These are phyloP conservation scores for Didymella lethalis DNA, from an alignment of 2,329 filamentous ascomycete genomes.

Conservation along the genomic window DNA sequence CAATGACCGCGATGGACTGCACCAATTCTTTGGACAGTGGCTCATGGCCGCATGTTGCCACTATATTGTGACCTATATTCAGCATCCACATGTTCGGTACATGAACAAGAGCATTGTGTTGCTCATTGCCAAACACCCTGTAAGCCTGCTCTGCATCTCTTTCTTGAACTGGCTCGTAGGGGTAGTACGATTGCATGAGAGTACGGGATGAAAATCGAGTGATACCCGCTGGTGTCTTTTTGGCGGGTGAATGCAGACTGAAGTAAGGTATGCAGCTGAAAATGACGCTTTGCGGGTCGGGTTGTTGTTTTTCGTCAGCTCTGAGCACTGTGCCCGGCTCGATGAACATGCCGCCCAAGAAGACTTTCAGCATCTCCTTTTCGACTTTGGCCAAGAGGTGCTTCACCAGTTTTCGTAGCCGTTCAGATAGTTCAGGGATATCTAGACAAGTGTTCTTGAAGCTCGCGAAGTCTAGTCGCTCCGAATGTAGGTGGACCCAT, in stretches of 20 bases:
- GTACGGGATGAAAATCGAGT: slow-evolving; percentile 34
- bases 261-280: slow-evolving; percentile 45
- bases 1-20: slow-evolving; percentile 36
- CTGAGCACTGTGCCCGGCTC: slow-evolving; percentile 46
- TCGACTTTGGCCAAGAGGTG: slow-evolving; percentile 35
- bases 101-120: slow-evolving; percentile 32
- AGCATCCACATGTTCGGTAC: slow-evolving; percentile 45
- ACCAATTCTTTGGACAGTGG: slow-evolving; percentile 33
- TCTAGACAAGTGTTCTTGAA: slow-evolving; percentile 38
- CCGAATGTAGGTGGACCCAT: slow-evolving; percentile 40
- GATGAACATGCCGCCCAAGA: slow-evolving; percentile 42
- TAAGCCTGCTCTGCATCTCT: slow-evolving; percentile 44
- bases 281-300: slow-evolving; percentile 35
- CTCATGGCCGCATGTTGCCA: slow-evolving; percentile 42
- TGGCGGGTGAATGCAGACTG: slow-evolving; percentile 23
- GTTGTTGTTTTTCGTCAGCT: slow-evolving; percentile 33
- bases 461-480: slow-evolving; percentile 30
- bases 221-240: neutral
- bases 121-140: slow-evolving; percentile 31
- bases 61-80: slow-evolving; percentile 34
- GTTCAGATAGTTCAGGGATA: slow-evolving; percentile 30
- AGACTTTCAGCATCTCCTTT: slow-evolving; percentile 36
- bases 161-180: slow-evolving; percentile 41
- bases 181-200: slow-evolving; percentile 46
- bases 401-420: slow-evolving; percentile 25